Evolutionary conservation across 306 rosid species (phyloP).

Genomic region (Vicia sativa): DNA sequence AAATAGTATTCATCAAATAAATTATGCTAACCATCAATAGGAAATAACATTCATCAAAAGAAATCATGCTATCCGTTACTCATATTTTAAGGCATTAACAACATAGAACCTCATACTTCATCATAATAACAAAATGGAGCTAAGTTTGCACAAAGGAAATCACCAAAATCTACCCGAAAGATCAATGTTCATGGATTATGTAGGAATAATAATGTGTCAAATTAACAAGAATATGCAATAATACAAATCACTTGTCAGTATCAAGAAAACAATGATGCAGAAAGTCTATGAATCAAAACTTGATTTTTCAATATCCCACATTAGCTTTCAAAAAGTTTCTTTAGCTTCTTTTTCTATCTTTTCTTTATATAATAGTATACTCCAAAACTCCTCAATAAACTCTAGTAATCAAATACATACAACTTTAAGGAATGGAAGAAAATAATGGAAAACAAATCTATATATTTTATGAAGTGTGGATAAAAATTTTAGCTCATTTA

Average conservation of each 20-base stretch:
- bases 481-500: constrained; percentile 1
- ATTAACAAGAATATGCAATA: constrained; percentile 4
- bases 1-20: constrained; percentile 35
- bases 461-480: background rate
- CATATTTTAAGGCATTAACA: constrained; percentile 27
- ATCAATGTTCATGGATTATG: constrained; percentile 45
- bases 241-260: constrained; percentile 14
- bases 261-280: constrained; percentile 23
- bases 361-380: constrained; percentile 9
- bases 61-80: constrained; percentile 20
- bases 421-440: constrained; percentile 12
- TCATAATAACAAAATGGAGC: constrained; percentile 19
- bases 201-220: constrained; percentile 11
- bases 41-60: constrained; percentile 35
- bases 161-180: constrained; percentile 11
- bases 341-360: constrained; percentile 17
- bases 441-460: constrained; percentile 26
- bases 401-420: constrained; percentile 15
- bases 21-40: constrained; percentile 22
- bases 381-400: constrained; percentile 8
- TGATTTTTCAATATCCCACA: constrained; percentile 12
- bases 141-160: constrained; percentile 13
- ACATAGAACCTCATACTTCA: constrained; percentile 18
- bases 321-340: constrained; percentile 12
- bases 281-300: constrained; percentile 25